Evolutionary conservation across 176 grass and related monocot genomes (phyloP), one percentile per base, ranked within the genome.

Genomic region (Canna indica): DNA sequence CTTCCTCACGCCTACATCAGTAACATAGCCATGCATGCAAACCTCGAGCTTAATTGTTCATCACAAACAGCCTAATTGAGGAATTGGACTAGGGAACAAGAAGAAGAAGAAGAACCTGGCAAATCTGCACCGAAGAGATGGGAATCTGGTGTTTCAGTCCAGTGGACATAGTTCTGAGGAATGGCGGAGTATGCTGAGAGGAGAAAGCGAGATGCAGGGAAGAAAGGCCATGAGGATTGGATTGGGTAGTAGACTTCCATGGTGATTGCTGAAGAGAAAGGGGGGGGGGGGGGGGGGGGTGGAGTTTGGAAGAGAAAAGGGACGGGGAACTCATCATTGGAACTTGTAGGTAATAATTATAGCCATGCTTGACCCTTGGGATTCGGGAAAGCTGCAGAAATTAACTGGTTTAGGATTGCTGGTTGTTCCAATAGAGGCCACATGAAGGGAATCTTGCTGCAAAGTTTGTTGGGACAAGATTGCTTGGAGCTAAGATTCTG

Each of bases 41-140:
- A 26, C 0, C 20, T 45, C 36, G 12, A 59, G n/a, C 39, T 44
- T n/a, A n/a, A n/a, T n/a, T n/a, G n/a, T n/a, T n/a, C n/a, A n/a
- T n/a, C n/a, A n/a, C n/a, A n/a, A n/a, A n/a, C n/a, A n/a, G n/a
- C n/a, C n/a, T n/a, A n/a, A n/a, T n/a, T 44, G 67, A 50, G 17
- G 35, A 59, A 4, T 12, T 0, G 12, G 28, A 48, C 7, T 18
- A 14, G n/a, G 17, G 24, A 3, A 60, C 24, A 28, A 25, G 65
- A 72, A 9, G 29, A 44, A 31, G 62, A 24, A 47, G 25, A 61
- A 44, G 62, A 3, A 91, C 91, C 88, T 1, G 91, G 83, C 63
- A 96, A 78, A 65, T 74, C 52, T 67, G 80, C 88, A 12, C 78
- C 50, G 78, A 82, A 96, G 83, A 84, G 73, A 63, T 96, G 88